These are phyloP conservation scores for Hermanozyma aechmeae DNA, from an alignment of 805 yeast genomes.

Conservation along the genomic window DNA sequence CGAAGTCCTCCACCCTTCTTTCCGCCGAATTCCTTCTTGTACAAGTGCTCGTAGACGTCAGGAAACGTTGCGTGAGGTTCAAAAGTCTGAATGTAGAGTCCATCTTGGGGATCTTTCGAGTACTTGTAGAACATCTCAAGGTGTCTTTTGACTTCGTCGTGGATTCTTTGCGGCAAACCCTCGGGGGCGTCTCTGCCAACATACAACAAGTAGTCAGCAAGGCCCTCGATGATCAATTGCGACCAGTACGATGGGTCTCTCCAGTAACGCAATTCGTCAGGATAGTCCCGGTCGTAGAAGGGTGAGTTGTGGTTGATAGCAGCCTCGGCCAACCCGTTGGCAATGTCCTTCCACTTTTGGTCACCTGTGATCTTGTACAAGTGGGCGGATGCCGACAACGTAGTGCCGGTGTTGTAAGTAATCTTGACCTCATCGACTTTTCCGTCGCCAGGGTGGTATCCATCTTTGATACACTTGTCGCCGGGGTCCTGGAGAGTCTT, in stretches of 20 bases:
- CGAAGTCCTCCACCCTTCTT: slow-evolving; percentile 41
- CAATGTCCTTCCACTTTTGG: slow-evolving; percentile 38
- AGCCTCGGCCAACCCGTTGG: slow-evolving; percentile 46
- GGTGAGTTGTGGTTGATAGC: slow-evolving; percentile 46
- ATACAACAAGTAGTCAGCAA: slow-evolving; percentile 52
- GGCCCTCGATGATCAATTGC: slow-evolving; percentile 57
- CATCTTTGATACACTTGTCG: slow-evolving; percentile 54
- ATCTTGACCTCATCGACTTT: slow-evolving; percentile 44
- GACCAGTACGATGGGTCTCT: slow-evolving; percentile 55
- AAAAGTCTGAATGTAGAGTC: slow-evolving; percentile 50
- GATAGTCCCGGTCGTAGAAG: slow-evolving; percentile 57
- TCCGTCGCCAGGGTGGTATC: slow-evolving; percentile 39
- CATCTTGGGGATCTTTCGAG: slow-evolving; percentile 48
- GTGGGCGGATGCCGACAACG: slow-evolving; percentile 44
- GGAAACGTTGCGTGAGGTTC: slow-evolving; percentile 47
- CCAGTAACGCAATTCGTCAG: slow-evolving; percentile 47
- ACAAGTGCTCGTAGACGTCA: slow-evolving; percentile 38
- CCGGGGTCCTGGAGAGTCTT: slow-evolving; percentile 39
- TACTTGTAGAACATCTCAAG: slow-evolving; percentile 48
- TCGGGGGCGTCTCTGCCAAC: slow-evolving; percentile 34
- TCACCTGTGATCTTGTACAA: slow-evolving; percentile 44
- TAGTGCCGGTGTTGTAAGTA: slow-evolving; percentile 62
- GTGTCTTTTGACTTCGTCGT: slow-evolving; percentile 43
- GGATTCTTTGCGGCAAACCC: slow-evolving; percentile 25
- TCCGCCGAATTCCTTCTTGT: slow-evolving; percentile 47